Percentiles rank a stretch among this genome's conserved stretches.
Evolutionary conservation across 495 filamentous ascomycete genomes (phyloP).

Genomic region (Daldinia childiae): DNA sequence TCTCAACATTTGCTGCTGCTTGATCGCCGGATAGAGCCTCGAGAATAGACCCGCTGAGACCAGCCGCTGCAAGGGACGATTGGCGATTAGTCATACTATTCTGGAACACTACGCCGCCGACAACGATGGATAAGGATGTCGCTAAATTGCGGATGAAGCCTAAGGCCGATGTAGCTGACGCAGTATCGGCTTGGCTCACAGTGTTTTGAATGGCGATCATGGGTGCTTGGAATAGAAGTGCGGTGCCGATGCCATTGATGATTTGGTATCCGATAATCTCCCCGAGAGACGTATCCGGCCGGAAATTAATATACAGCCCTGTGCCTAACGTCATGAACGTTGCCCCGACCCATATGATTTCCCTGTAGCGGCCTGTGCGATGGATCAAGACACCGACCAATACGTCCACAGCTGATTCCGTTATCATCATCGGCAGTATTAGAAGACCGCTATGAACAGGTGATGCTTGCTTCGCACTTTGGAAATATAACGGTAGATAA

Average conservation of each 20-base stretch:
- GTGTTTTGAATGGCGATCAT: constrained; percentile 73
- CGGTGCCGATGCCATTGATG: constrained; percentile 61
- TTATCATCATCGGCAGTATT: constrained; percentile 69
- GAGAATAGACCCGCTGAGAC: constrained; percentile 46
- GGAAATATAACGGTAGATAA: constrained; percentile 76
- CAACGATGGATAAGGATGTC: constrained; percentile 68
- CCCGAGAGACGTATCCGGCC: constrained; percentile 52
- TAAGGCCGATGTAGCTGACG: constrained; percentile 71
- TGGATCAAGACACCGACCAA: constrained; percentile 65
- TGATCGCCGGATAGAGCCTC: constrained; percentile 49
- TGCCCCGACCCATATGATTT: constrained; percentile 62
- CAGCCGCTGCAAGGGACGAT: constrained; percentile 54
- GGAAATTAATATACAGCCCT: constrained; percentile 64
- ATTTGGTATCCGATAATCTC: constrained; percentile 65
- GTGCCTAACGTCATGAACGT: constrained; percentile 63
- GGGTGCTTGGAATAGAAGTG: constrained; percentile 69
- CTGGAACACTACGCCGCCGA: constrained; percentile 75
- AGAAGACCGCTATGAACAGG: constrained; percentile 78
- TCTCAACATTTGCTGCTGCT: constrained; percentile 60
- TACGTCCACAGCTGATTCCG: constrained; percentile 60
- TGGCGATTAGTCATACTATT: constrained; percentile 63
- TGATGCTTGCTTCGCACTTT: constrained; percentile 72
- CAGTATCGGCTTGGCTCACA: constrained; percentile 68
- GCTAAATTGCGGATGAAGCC: constrained; percentile 71
- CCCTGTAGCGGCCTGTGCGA: constrained; percentile 67